Conservation (phyloP, 225 moss, liverwort and hornwort species). For the Takakia lepidozioides region DNA sequence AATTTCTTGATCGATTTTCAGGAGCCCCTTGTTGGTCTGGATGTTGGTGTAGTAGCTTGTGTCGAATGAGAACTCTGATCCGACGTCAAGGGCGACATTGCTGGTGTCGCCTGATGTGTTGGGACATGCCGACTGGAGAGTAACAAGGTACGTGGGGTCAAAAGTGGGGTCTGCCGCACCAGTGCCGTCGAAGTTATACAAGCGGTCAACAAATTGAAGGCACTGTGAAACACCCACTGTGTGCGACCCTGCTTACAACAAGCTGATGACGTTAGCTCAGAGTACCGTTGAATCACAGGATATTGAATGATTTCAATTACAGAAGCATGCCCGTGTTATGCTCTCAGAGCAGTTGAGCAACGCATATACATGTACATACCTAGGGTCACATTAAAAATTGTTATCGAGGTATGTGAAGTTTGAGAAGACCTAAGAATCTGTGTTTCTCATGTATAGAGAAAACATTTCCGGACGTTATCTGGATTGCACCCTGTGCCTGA, state of each 20-base stretch:
- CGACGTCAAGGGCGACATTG: constrained; percentile 36
- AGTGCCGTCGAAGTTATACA: constrained; percentile 58
- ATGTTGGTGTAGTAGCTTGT: constrained; percentile 35
- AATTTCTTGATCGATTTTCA: constrained; percentile 46
- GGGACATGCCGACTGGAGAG: constrained; percentile 33
- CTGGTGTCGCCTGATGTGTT: constrained; percentile 13
- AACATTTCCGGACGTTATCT: no score
- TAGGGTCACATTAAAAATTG: no score
- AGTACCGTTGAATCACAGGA: no score
- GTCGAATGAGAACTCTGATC: constrained; percentile 32
- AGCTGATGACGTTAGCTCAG: no score
- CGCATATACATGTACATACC: no score
- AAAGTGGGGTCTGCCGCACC: constrained; percentile 37
- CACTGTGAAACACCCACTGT: constrained; percentile 33
- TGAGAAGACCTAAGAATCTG: no score
- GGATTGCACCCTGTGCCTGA: no score
- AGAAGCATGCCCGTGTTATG: no score
- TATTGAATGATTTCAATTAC: no score
- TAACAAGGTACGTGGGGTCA: constrained; percentile 16
- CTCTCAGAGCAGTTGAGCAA: no score
- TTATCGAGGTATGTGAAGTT: no score
- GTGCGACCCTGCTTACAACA: constrained; percentile 43
- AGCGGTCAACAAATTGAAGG: constrained; percentile 20
- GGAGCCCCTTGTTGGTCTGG: constrained; percentile 26
- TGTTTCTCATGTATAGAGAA: no score